These are phyloP conservation scores for Lepidium sativum DNA, from an alignment of 345 rosid species.

Conservation along the genomic window DNA sequence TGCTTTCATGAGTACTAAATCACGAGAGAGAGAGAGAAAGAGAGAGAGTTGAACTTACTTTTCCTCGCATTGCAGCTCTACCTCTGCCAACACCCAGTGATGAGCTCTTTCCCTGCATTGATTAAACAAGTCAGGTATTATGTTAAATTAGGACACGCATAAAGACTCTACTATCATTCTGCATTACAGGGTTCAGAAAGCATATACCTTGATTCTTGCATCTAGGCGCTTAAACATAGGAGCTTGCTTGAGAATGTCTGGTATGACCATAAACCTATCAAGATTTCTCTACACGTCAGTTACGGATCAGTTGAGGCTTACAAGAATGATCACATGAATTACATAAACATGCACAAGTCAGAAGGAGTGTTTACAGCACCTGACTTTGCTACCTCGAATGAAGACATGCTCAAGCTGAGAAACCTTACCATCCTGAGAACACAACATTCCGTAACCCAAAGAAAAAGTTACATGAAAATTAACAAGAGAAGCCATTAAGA, in stretches of 20 bases:
- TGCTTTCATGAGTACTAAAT: not conserved
- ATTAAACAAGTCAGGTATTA: not conserved
- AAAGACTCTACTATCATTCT: not conserved
- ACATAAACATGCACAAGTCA: not conserved
- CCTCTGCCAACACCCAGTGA: conserved; percentile 98
- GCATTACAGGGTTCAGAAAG: conserved; percentile 1
- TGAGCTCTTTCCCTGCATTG: conserved; percentile 88
- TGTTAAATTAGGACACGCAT: not conserved
- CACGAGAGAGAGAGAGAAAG: not conserved
- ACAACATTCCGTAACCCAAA: not conserved
- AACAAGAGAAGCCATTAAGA: not conserved
- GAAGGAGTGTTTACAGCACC: conserved; percentile 34
- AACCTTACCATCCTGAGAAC: conserved; percentile 80
- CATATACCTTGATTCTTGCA: conserved; percentile 86
- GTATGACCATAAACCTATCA: conserved; percentile 95
- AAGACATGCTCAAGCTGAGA: conserved; percentile 98
- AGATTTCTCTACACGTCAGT: not conserved
- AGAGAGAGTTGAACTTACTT: conserved; percentile 41
- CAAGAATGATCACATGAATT: not conserved
- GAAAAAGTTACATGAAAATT: not conserved
- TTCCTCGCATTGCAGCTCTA: conserved; percentile 96
- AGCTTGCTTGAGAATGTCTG: conserved; percentile 96
- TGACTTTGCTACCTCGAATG: conserved; percentile 97
- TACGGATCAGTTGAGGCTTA: not conserved
- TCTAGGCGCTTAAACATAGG: conserved; percentile 98